phyloP scores from a whole-genome alignment of 2,329 filamentous ascomycete species.

The Fonsecaea pugnacius region DNA sequence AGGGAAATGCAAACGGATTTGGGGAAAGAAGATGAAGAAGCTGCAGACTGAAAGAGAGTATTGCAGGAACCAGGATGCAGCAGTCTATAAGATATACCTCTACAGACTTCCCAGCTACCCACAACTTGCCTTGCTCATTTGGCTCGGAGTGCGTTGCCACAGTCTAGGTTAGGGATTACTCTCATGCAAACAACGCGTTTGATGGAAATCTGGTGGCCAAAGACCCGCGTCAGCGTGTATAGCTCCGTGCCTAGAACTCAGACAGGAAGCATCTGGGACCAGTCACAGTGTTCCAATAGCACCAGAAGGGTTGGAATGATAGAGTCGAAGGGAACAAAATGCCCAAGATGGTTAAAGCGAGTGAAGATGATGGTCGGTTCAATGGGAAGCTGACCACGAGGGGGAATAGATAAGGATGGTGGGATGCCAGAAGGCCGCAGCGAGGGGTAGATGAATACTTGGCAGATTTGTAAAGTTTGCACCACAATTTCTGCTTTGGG shows the following conservation, averaged over 20 bases:
- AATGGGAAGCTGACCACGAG: slow-evolving; percentile 29
- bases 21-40: slow-evolving; percentile 19
- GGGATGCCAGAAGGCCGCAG: too few relatives aligned
- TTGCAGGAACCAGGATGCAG: slow-evolving; percentile 18
- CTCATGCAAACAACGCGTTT: slow-evolving; percentile 24
- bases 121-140: slow-evolving; percentile 1
- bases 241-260: slow-evolving; percentile 10
- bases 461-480: slow-evolving; percentile 21
- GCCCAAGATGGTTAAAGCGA: slow-evolving; percentile 28
- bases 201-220: slow-evolving; percentile 3
- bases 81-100: slow-evolving; percentile 24
- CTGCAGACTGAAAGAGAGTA: slow-evolving; percentile 18
- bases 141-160: slow-evolving; percentile 12
- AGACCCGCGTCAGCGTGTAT: slow-evolving; percentile 19
- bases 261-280: neutral
- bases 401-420: slow-evolving; percentile 7
- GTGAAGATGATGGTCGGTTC: neutral
- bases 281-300: slow-evolving; percentile 9
- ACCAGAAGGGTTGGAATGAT: neutral
- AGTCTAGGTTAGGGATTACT: slow-evolving; percentile 5
- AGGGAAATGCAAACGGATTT: slow-evolving; percentile 14
- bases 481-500: neutral
- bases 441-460: slow-evolving; percentile 1
- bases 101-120: slow-evolving; percentile 6
- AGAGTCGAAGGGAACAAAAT: slow-evolving; percentile 21